Evolutionary conservation across 164 flowering plant genomes (phyloP).

Genomic region (Taxillus chinensis): DNA sequence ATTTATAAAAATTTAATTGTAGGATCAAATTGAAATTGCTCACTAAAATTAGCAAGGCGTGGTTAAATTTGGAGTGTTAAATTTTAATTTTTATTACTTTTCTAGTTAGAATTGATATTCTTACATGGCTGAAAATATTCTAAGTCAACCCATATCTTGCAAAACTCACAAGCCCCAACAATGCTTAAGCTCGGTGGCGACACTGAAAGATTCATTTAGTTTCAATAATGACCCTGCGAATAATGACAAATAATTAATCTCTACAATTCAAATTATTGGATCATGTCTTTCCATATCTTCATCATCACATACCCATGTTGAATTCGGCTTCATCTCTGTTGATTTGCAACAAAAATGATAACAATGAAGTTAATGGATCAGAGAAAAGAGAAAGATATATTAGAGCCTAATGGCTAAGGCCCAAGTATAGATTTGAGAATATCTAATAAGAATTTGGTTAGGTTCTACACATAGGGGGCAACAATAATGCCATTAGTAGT

Average conservation of each 20-base stretch:
- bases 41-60: too few relatives aligned
- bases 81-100: too few relatives aligned
- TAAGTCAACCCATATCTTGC: too few relatives aligned
- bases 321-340: slow-evolving; percentile 25
- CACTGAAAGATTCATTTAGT: too few relatives aligned
- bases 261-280: background rate
- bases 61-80: too few relatives aligned
- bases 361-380: slow-evolving; percentile 10
- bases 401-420: background rate
- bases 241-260: background rate
- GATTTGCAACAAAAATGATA: slow-evolving; percentile 2
- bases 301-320: slow-evolving; percentile 11
- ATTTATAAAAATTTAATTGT: too few relatives aligned
- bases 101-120: too few relatives aligned
- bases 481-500: slow-evolving; percentile 9
- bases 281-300: background rate
- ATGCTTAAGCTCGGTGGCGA: too few relatives aligned
- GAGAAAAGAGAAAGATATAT: too few relatives aligned
- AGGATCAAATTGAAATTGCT: too few relatives aligned
- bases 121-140: too few relatives aligned
- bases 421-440: background rate
- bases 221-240: background rate
- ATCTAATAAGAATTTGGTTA: slow-evolving; percentile 14
- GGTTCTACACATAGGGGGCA: slow-evolving; percentile 34
- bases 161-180: too few relatives aligned